Evolutionary conservation across 139 green algal genomes (phyloP), one percentile per base, ranked within the genome.

Genomic region (Chlorella sorokiniana): DNA sequence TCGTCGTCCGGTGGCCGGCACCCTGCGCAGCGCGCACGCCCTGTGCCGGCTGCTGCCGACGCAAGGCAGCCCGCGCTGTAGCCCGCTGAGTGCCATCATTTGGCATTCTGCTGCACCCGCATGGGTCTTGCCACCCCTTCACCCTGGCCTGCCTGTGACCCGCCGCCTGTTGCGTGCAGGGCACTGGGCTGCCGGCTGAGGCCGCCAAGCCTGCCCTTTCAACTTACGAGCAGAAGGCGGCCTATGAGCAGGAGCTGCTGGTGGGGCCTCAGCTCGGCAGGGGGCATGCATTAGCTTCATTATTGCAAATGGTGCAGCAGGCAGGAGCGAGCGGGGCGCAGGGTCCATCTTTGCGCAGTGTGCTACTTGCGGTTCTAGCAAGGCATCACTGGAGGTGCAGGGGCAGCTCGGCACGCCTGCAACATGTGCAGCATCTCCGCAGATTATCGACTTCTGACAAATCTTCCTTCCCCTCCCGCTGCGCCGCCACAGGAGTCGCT

Each of bases 211-310:
- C 52, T 3, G 73, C 27, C 6, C 73, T 54, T 27, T 69, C 73
- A 25, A 2, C 73, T 11, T 79, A 42, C 7, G 73, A 79, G 73
- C 1, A 42, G 54, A 33, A 35, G 2, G 6, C 51, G 1, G 59
- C 38, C 22, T 79, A 79, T 38, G 73, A 79, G 54, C 37, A 51
- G 37, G 52, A 79, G 73, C 73, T 79, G 73, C 73, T 79, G 73
- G 73, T 79, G 54, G 29, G 71, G 3, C 37, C 7, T 3, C 62
- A 6, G 62, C 11, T 69, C 29, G 62, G 62, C 62, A 33, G 56
- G 3, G 8, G n/a, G 38, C 16, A 22, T n/a, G 9, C 59, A 27
- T 1, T 65, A 27, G 22, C 23, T 3, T 9, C 35, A 27, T 27
- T 65, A 9, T n/a, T 35, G 23, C 35, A 7, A 6, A 37, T 18